These are phyloP conservation scores for Syzygium syzygioides DNA, from an alignment of 441 rosid genomes.

Conservation along the genomic window DNA sequence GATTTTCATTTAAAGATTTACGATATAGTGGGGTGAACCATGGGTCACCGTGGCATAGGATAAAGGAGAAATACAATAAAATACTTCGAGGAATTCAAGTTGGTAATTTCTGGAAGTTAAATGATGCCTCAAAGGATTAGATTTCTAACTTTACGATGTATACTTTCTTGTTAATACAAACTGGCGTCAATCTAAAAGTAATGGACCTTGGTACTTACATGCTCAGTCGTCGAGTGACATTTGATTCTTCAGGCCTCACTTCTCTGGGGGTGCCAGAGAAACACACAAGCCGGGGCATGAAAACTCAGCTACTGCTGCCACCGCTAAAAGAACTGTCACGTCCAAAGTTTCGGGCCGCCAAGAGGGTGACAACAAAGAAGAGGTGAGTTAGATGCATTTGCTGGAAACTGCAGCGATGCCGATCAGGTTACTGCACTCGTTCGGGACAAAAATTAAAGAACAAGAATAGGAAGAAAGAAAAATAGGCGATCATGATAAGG, in stretches of 20 bases:
- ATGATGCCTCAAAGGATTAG: neutral
- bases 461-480: neutral
- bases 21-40: neutral
- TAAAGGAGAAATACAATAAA: neutral
- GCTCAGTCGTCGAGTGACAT: neutral
- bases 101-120: neutral
- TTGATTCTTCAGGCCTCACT: conserved; percentile 11
- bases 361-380: conserved; percentile 1
- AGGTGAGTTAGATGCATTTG: neutral
- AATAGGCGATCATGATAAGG: neutral
- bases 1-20: neutral
- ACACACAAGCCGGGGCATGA: neutral
- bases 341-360: neutral
- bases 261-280: neutral
- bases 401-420: neutral
- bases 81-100: neutral
- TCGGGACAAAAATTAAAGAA: neutral
- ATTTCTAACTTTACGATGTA: neutral
- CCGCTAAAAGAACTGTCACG: conserved; percentile 1
- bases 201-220: neutral
- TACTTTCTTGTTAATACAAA: neutral
- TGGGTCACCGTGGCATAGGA: neutral
- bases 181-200: neutral
- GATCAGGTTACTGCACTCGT: neutral
- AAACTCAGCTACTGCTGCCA: neutral